These are phyloP conservation scores for Meyerozyma athensensis DNA, from an alignment of 1,139 yeast species.

Conservation along the genomic window DNA sequence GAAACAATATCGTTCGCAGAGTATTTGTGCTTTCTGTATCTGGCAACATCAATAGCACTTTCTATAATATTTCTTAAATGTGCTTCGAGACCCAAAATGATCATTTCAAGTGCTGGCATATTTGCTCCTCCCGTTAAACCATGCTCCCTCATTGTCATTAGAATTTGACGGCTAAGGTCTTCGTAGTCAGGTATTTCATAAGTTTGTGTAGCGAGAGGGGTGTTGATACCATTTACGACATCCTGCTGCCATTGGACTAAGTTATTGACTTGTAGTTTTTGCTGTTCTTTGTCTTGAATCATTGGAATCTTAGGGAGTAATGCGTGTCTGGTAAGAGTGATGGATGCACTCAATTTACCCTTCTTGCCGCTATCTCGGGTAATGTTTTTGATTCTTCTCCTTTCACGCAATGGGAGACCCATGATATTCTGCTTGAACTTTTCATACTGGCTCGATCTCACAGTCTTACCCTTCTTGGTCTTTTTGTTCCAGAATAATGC, in stretches of 20 bases:
- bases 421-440: conserved; percentile 79
- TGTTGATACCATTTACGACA: conserved; percentile 81
- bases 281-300: conserved; percentile 54
- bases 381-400: conserved; percentile 79
- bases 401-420: conserved; percentile 79
- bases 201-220: conserved; percentile 74
- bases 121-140: conserved; percentile 84
- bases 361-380: conserved; percentile 78
- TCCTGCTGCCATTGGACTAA: conserved; percentile 90
- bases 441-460: conserved; percentile 65
- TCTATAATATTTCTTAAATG: conserved; percentile 75
- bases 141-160: conserved; percentile 84
- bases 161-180: conserved; percentile 60
- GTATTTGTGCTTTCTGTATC: conserved; percentile 53
- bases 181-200: conserved; percentile 83
- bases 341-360: conserved; percentile 69
- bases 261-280: conserved; percentile 48
- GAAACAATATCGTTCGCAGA: conserved; percentile 39
- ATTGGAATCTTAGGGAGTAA: conserved; percentile 86
- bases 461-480: conserved; percentile 39
- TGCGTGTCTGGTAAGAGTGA: conserved; percentile 79
- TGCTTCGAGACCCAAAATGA: conserved; percentile 72
- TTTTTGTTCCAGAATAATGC: conserved; percentile 55
- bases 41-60: conserved; percentile 66
- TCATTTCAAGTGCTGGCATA: conserved; percentile 68